phyloP scores from a whole-genome alignment of 78 protist genomes.

The Parvularia atlantis region DNA sequence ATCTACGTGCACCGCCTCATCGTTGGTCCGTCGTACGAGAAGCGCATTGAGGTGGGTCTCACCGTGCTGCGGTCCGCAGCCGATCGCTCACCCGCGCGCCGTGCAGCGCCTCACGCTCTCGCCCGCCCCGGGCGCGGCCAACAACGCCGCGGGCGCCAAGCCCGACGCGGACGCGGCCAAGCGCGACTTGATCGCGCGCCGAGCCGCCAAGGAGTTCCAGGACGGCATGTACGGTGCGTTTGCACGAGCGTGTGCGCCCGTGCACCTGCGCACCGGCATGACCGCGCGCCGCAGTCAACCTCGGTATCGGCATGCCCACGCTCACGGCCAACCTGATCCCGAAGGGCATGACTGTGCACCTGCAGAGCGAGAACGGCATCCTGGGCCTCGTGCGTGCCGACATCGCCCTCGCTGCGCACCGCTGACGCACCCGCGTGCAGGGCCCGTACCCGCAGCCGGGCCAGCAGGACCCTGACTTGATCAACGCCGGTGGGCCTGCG shows the following conservation, averaged over 20 bases:
- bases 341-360: slow-evolving; percentile 43
- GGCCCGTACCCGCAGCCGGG: slow-evolving; percentile 72
- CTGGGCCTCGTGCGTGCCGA: slow-evolving; percentile 74
- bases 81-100: no score
- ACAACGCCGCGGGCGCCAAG: background rate
- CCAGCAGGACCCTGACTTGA: slow-evolving; percentile 80
- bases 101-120: background rate
- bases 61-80: background rate
- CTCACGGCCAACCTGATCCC: slow-evolving; percentile 76
- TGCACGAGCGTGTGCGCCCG: no score
- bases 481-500: slow-evolving; percentile 58
- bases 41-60: slow-evolving; percentile 62
- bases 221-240: slow-evolving; percentile 87
- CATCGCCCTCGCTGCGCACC: no score
- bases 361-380: slow-evolving; percentile 86
- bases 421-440: no score
- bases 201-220: slow-evolving; percentile 86
- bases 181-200: slow-evolving; percentile 72
- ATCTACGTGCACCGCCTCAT: slow-evolving; percentile 75
- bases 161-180: slow-evolving; percentile 28
- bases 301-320: slow-evolving; percentile 96
- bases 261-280: no score
- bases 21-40: slow-evolving; percentile 48
- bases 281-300: no score
- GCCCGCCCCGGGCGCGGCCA: no score